Evolutionary conservation across 441 rosid genomes (phyloP), one percentile per base, ranked within the genome.

Genomic region (Cnidoscolus chayamansa): DNA sequence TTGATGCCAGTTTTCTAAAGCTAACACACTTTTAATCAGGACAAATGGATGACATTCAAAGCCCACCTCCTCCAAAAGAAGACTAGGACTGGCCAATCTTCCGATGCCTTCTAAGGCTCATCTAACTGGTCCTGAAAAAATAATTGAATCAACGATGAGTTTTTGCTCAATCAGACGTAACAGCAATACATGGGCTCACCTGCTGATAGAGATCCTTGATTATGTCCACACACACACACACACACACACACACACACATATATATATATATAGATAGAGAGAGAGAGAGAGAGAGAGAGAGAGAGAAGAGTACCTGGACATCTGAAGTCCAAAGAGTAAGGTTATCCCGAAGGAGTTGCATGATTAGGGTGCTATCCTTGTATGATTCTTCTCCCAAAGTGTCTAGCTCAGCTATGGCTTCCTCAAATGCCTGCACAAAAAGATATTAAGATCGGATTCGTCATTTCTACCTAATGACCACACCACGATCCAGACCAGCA

Each of bases 311-410:
- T 57, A 89, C 97, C 95, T 91, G 97, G 68, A 81, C 84, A 78
- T 91, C 97, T 6, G 97, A 89, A 76, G 95, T 90, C 94, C 97
- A 90, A 59, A 90, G 97, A 75, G 97, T 90, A 76, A 90, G 97
- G 80, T 90, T 90, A 75, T 91, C 97, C 79, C 97, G 81, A 17
- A 91, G 86, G 74, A 91, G 86, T 84, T 91, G 97, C 95, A 91
- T 89, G 64, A 89, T 89, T 76, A 91, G 93, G 73, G 97, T 91
- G 85, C 97, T 91, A 80, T 91, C 94, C 84, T 90, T 89, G 90
- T 89, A 90, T 47, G 97, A 90, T 75, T 90, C 97, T 74, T 87
- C 94, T 69, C 96, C 96, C 75, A 90, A 77, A 4, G 94, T 89
- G 80, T 90, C 94, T 73, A 90, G 84, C 83, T 91, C 95, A 47